Base-by-base conservation (phyloP, 2,329 filamentous ascomycete genomes). In the Penicillium freii region DNA sequence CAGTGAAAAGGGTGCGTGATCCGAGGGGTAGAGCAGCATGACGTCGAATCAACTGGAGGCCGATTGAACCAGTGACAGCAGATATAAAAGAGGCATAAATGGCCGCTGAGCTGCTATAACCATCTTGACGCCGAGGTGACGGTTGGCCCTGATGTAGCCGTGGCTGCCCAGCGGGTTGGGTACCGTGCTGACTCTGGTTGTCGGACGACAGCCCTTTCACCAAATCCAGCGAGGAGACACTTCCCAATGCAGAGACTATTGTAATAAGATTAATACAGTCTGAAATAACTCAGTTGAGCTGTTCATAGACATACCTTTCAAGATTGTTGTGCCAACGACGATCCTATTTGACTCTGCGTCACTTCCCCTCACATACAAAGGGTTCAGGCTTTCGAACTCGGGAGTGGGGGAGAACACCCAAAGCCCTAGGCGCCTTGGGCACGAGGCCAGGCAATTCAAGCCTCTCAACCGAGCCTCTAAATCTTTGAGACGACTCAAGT, bases 61-160 rank as follows among this genome's bases (percentile, higher is more conserved):
- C 70, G 25, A 78, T 61, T 53, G 71, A 65, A 9, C 70, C 74
- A 13, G 72, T 71, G 25, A 77, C 66, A 5, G 75, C 73, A 34
- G 73, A 75, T 39, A 76, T 70, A 50, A 77, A 76, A 17, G 74
- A 70, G 17, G 71, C 68, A 58, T 77, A 76, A 27, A 77, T 72
- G 6, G 72, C 70, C 36, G 68, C 70, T 25, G 68, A 70, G 51
- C 66, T 71, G 39, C 66, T 66, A 34, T 72, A 69, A 11, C 67
- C 66, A 48, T 74, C 72, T 39, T 64, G 55, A 13, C 71, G 66
- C 33, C 71, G 64, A 21, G 66, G 42, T n/a, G 63, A 51, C n/a
- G 57, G 56, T 27, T 69, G 58, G 11, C 56, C 60, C 57, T 67
- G 66, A 29, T 66, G 59, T 33, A 66, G 39, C 45, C 70, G 62